These are phyloP conservation scores for Ophiostoma montium DNA, from an alignment of 2,329 filamentous ascomycete genomes.

Conservation along the genomic window DNA sequence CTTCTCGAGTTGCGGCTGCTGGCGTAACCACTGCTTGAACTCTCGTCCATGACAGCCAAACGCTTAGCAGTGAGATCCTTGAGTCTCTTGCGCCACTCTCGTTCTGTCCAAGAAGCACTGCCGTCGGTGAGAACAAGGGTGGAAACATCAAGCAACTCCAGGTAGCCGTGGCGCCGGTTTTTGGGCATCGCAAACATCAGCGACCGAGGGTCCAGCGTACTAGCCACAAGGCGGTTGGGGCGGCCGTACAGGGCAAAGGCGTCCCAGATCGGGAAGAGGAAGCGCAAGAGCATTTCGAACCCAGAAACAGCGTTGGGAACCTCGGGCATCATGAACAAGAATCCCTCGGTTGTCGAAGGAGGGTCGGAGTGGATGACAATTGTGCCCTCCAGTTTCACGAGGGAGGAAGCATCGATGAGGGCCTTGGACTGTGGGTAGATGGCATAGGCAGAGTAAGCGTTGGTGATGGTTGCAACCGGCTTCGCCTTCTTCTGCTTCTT, in stretches of 20 bases:
- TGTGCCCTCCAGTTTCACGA: constrained; percentile 85
- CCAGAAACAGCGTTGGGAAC: constrained; percentile 80
- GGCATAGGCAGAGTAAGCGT: constrained; percentile 85
- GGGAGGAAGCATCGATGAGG: constrained; percentile 82
- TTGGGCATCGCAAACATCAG: constrained; percentile 98
- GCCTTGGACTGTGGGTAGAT: constrained; percentile 93
- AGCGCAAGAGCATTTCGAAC: constrained; percentile 89
- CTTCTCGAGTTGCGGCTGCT: constrained; percentile 43
- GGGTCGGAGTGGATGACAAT: constrained; percentile 76
- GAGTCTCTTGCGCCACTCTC: constrained; percentile 76
- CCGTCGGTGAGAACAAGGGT: constrained; percentile 65
- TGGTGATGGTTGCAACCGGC: constrained; percentile 82
- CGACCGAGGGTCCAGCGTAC: constrained; percentile 71
- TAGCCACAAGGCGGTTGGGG: constrained; percentile 73
- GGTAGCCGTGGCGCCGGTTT: constrained; percentile 73
- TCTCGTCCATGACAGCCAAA: constrained; percentile 51
- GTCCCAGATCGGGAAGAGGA: constrained; percentile 87
- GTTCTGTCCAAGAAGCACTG: constrained; percentile 65
- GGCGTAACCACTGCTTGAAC: constrained; percentile 21
- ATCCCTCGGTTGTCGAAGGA: constrained; percentile 71
- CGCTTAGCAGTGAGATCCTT: constrained; percentile 76
- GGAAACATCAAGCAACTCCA: constrained; percentile 78
- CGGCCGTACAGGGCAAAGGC: constrained; percentile 85
- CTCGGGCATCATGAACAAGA: constrained; percentile 97
- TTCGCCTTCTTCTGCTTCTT: constrained; percentile 85